Evolutionary conservation across 345 rosid species (phyloP).

Genomic region (Populus ilicifolia): DNA sequence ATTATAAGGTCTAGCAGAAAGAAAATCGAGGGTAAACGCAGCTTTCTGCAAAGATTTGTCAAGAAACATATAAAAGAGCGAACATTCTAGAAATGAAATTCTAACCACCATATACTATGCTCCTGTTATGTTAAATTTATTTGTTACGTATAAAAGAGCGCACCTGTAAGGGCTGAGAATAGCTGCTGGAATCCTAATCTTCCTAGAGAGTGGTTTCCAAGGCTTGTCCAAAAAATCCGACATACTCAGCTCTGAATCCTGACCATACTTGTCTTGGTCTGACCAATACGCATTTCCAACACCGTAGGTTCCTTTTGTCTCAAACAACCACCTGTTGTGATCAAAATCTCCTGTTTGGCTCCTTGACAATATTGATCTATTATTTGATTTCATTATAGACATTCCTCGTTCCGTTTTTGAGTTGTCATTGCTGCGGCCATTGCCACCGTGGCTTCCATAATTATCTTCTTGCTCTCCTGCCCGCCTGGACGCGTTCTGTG

Average conservation of each 20-base stretch:
- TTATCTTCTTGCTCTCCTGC: slow-evolving; percentile 12
- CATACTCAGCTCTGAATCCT: slow-evolving; percentile 57
- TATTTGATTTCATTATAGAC: slow-evolving; percentile 63
- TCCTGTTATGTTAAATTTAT: background rate
- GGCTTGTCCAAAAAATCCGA: slow-evolving; percentile 88
- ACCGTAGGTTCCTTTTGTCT: slow-evolving; percentile 64
- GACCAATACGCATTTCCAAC: slow-evolving; percentile 90
- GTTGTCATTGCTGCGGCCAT: slow-evolving; percentile 3
- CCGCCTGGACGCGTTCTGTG: slow-evolving; percentile 9
- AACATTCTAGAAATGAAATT: background rate
- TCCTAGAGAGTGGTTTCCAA: slow-evolving; percentile 93
- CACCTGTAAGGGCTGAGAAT: slow-evolving; percentile 86
- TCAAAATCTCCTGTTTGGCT: slow-evolving; percentile 92
- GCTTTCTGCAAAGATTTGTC: background rate
- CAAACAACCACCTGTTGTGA: slow-evolving; percentile 91
- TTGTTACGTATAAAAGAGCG: background rate
- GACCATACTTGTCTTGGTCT: slow-evolving; percentile 35
- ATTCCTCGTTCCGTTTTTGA: slow-evolving; percentile 61
- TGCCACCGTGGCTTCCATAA: slow-evolving; percentile 6
- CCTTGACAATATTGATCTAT: slow-evolving; percentile 76
- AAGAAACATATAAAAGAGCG: background rate
- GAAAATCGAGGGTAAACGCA: background rate
- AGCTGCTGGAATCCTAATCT: slow-evolving; percentile 54
- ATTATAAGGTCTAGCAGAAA: background rate
- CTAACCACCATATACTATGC: background rate